Percentiles rank a stretch among this genome's conserved stretches.
phyloP scores from a whole-genome alignment of 2,329 filamentous ascomycete species.

The Clonostachys sp. region DNA sequence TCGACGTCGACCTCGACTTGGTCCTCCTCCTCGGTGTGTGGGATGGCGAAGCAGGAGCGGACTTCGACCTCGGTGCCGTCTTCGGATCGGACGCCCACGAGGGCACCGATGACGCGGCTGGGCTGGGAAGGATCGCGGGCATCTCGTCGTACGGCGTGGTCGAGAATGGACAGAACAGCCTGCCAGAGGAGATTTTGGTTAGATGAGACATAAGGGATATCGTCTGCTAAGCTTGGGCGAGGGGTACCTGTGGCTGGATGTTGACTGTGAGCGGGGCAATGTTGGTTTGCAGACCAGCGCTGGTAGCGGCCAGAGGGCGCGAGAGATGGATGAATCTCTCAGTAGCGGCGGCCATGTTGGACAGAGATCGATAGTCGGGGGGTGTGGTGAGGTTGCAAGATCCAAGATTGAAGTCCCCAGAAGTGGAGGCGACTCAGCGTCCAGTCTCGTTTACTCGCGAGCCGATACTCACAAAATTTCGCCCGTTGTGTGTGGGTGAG shows the following conservation, averaged over 20 bases:
- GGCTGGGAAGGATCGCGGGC: conserved; percentile 66
- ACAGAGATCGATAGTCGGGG: conserved; percentile 13
- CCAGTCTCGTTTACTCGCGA: too few species aligned
- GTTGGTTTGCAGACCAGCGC: conserved; percentile 74
- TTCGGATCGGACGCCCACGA: conserved; percentile 89
- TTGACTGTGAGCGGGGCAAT: conserved; percentile 90
- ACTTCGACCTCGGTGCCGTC: conserved; percentile 97
- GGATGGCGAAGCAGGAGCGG: conserved; percentile 93
- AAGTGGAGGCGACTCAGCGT: too few species aligned
- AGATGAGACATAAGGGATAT: background rate
- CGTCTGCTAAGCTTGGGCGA: conserved; percentile 1
- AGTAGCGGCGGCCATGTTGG: conserved; percentile 73
- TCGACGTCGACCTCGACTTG: conserved; percentile 99
- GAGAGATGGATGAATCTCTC: conserved; percentile 93
- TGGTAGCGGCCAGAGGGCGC: conserved; percentile 80
- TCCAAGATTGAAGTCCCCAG: too few species aligned
- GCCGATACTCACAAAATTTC: conserved; percentile 21
- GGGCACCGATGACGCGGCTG: conserved; percentile 92
- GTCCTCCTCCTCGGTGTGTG: conserved; percentile 96
- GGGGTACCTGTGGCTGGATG: conserved; percentile 86
- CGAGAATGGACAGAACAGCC: conserved; percentile 74
- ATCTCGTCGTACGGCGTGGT: conserved; percentile 91
- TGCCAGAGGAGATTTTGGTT: conserved; percentile 14
- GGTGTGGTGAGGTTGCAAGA: too few species aligned
- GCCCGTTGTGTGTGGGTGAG: conserved; percentile 34